These are phyloP conservation scores for Santalum album DNA, from an alignment of 164 flowering plant species.

Conservation along the genomic window DNA sequence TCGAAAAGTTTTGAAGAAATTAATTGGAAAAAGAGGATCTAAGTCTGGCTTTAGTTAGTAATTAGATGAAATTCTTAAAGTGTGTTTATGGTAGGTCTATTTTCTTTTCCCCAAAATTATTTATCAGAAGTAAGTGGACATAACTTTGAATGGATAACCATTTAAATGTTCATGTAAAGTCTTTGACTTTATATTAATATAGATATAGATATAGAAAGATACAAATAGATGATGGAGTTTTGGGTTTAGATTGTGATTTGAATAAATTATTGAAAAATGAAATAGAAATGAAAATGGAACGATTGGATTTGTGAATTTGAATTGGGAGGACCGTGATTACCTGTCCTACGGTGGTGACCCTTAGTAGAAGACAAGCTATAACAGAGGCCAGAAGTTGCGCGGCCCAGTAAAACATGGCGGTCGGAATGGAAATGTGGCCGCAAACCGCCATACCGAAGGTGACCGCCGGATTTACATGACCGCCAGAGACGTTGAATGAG, in stretches of 20 bases:
- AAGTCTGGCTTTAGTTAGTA: too few relatives aligned
- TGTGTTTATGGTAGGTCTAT: too few relatives aligned
- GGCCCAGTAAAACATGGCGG: constrained; percentile 63
- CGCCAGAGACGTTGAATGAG: constrained; percentile 54
- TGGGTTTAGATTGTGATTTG: too few relatives aligned
- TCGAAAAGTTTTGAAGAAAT: too few relatives aligned
- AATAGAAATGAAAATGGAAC: neutral
- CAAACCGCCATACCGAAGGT: constrained; percentile 75
- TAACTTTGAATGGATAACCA: too few relatives aligned
- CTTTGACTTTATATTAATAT: neutral
- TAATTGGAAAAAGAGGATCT: too few relatives aligned
- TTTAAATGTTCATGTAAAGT: too few relatives aligned
- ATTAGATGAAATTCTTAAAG: too few relatives aligned
- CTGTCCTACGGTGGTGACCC: constrained; percentile 37
- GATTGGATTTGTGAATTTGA: neutral
- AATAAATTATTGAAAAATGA: neutral
- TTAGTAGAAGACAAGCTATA: constrained; percentile 58
- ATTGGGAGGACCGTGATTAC: too few relatives aligned
- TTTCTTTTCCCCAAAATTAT: too few relatives aligned
- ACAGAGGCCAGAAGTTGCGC: constrained; percentile 62
- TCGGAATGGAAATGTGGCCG: constrained; percentile 56
- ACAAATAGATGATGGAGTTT: too few relatives aligned
- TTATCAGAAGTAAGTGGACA: too few relatives aligned
- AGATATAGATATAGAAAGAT: neutral
- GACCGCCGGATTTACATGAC: constrained; percentile 84